Evolutionary conservation across 1,139 yeast species (phyloP), one percentile per base, ranked within the genome.

Genomic region (Suhomyces panamericanus): DNA sequence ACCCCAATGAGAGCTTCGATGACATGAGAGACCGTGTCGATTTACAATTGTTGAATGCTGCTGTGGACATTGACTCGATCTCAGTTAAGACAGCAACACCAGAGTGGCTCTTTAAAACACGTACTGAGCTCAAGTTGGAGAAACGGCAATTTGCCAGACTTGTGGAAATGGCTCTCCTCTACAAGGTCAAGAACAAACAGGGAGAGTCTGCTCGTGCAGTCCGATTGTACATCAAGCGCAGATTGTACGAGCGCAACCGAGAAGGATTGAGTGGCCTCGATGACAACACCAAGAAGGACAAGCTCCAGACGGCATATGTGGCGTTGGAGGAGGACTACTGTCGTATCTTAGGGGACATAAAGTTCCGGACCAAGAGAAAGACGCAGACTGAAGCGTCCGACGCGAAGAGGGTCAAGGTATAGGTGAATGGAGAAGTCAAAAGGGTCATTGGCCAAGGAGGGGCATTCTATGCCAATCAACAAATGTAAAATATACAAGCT

Each of bases 1-100:
- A 95, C 61, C 99, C 99, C 3, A 88, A 87, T 59, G 97, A 91
- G 62, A 81, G 83, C 35, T 93, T 93, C 66, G 99, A 93, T 59
- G 96, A 88, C 59, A 69, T 95, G 56, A 76, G 99, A 50, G 98
- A 93, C 62, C 71, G 93, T 29, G 77, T 84, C 48, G 99, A 93
- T 60, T 71, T 93, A 53, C 66, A 70, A 38, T 67, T 87, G 51
- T 66, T 90, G 39, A 58, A 55, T 15, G 39, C 42, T 16, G 46
- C 45, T 17, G 47, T 66, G 9, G 62, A 63, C 48, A 52, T 64
- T 39, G 49, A 49, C 11, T 55, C 57, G 13, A 51, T 69, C 28
- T 55, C 58, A 8, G 54, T 63, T 12, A 32, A 34, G 10, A 50
- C 45, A 8, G 56, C 73, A 5, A 67, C 62, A n/a, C 44, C 57